Evolutionary conservation across 805 yeast species (phyloP).

Genomic region (Candida endomychidarum): DNA sequence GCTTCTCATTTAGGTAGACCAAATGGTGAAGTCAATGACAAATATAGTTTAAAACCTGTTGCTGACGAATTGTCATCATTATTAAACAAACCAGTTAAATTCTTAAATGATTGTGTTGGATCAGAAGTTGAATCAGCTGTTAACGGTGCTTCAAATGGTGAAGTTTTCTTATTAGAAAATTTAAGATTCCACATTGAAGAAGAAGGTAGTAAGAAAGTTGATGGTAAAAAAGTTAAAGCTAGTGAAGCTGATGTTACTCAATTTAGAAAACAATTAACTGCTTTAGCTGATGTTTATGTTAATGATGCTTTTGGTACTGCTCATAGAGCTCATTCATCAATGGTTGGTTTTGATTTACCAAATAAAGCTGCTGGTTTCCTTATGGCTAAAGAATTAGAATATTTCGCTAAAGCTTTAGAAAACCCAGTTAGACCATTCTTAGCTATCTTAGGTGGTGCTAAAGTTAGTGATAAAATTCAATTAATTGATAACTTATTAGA

Average conservation of each 20-base stretch:
- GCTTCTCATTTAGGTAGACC: slow-evolving; percentile 99
- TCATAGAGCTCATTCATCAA: slow-evolving; percentile 99
- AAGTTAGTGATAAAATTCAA: slow-evolving; percentile 98
- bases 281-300: slow-evolving; percentile 94
- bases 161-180: slow-evolving; percentile 91
- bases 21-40: slow-evolving; percentile 84
- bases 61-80: slow-evolving; percentile 83
- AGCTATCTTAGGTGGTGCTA: slow-evolving; percentile 99
- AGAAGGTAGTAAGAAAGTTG: slow-evolving; percentile 87
- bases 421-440: slow-evolving; percentile 97
- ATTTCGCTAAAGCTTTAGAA: slow-evolving; percentile 98
- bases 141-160: slow-evolving; percentile 70
- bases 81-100: slow-evolving; percentile 68
- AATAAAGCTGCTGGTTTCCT: slow-evolving; percentile 99
- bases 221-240: slow-evolving; percentile 94
- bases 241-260: slow-evolving; percentile 75
- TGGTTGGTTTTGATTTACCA: slow-evolving; percentile 95
- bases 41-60: slow-evolving; percentile 92
- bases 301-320: slow-evolving; percentile 99
- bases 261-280: slow-evolving; percentile 87
- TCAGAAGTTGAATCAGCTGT: slow-evolving; percentile 81
- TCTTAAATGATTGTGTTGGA: slow-evolving; percentile 92
- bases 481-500: slow-evolving; percentile 94
- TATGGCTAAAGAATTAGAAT: slow-evolving; percentile 94
- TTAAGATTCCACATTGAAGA: slow-evolving; percentile 97